phyloP scores from a whole-genome alignment of 176 grass and related monocot genomes.

The Secale cereale region DNA sequence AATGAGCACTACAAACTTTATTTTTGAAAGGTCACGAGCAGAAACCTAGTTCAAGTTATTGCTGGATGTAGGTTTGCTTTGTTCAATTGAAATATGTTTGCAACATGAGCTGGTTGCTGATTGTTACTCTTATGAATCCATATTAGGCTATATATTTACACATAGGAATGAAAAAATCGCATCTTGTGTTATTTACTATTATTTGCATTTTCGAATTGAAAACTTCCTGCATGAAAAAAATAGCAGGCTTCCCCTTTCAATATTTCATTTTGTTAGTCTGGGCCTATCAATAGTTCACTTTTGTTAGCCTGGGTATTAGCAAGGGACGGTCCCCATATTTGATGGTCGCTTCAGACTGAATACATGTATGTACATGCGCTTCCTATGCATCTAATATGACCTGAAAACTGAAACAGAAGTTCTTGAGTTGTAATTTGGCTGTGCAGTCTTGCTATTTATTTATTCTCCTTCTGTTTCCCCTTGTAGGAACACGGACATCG shows the following conservation, averaged over 20 bases:
- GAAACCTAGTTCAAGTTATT: background rate
- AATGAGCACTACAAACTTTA: background rate
- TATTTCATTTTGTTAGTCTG: background rate
- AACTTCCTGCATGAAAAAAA: background rate
- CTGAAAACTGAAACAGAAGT: background rate
- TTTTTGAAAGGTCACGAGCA: background rate
- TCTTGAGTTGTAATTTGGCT: background rate
- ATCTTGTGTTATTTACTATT: no score
- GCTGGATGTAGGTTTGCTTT: background rate
- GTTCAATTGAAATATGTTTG: background rate
- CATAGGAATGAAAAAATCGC: background rate
- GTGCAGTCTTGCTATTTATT: background rate
- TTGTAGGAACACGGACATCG: conserved; percentile 71
- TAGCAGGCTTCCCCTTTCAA: background rate
- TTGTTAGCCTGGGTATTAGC: background rate
- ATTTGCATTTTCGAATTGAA: no score
- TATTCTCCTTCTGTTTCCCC: conserved; percentile 24
- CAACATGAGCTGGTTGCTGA: background rate
- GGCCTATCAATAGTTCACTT: background rate
- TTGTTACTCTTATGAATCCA: background rate
- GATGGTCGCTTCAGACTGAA: background rate
- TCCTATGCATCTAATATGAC: background rate
- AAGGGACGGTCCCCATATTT: background rate
- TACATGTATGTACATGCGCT: background rate
- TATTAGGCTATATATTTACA: background rate